Evolutionary conservation across 306 rosid genomes (phyloP), one percentile per base, ranked within the genome.

Genomic region (Sophora flavescens): DNA sequence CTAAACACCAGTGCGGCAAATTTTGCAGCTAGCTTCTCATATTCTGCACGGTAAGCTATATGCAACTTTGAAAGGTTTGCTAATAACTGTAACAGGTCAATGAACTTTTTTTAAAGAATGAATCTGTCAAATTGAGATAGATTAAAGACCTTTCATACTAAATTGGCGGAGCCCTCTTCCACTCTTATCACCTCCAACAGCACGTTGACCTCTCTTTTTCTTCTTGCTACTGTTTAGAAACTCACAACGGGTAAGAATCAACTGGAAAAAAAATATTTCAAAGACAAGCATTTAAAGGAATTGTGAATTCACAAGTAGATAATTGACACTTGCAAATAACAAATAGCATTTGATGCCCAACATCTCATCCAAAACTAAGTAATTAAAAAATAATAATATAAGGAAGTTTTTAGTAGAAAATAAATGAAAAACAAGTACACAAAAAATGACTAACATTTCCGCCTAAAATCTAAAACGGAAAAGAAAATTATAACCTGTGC

Each of bases 101-200:
- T 68, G 14, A 54, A 48, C 64, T 51, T 0, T 22, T 70, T 47
- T 16, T 44, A 65, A 77, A 73, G 45, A 74, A 63, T 16, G 78
- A 69, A 59, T 14, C 3, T 36, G 57, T 42, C 50, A 14, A 39
- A 64, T 36, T 42, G 71, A 66, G 16, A 70, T 26, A 72, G 69
- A 72, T 72, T 38, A 68, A 60, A 77, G 41, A 93, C 99, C 99
- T 91, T 95, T 95, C 99, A 95, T 95, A 78, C 99, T 95, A 82
- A 95, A 92, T 66, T 95, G 99, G 81, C 98, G 99, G 41, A 95
- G 96, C 63, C 99, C 99, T 85, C 99, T 89, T 76, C 99, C 99
- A 82, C 89, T 95, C 95, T 92, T 95, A 80, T 95, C 98, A 35
- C 97, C 96, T 78, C 91, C 97, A 30, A 86, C 96, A 50, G 96